Base-by-base conservation (phyloP, 2,329 filamentous ascomycete genomes). In the Chrysosphaeria jannelii region DNA sequence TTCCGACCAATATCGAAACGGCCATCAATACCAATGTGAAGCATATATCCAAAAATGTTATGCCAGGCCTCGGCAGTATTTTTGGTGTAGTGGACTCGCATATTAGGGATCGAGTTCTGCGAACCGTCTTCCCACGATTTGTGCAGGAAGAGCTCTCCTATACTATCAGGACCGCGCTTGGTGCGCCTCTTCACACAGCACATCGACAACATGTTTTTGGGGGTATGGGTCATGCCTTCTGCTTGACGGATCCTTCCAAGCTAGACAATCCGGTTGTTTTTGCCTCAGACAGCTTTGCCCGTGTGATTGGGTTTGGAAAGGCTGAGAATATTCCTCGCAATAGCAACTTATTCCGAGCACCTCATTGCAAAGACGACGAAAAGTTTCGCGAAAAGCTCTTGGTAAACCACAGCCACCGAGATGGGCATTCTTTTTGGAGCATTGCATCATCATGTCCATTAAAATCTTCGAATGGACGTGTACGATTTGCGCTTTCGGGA, bases 181-280 rank as follows among this genome's bases (percentile, higher is more conserved):
- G 48, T n/a, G n/a, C 3, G 36, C 42, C 5, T 10, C 26, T 9
- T 25, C 23, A 1, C 24, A 28, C 7, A 20, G 16, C 1, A 24
- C 24, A 10, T 10, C 17, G 17, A 7, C 17, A 7, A n/a, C n/a
- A 19, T n/a, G 18, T 14, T n/a, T 32, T 39, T 7, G 27, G 30
- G 8, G 60, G 60, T 1, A 43, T 66, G 0, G 58, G 56, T 6
- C 48, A 57, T 23, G 56, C 57, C 12, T 64, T 65, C 30, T 58
- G 56, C 26, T 35, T 65, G 10, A 59, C 53, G 1, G 51, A 63
- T 31, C 52, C 53, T 1, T 33, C 39, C 4, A 42, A 44, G 20
- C 41, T 46, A 0, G 51, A 57, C 23, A 56, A 57, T 28, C 51
- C 55, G 4, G 48, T 57, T 27, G 32, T 49, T 2, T 53, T 38